A percentile compares a stretch with the other conserved stretches of the same genome.
Evolutionary conservation across 2,329 filamentous ascomycete genomes (phyloP).

Genomic region (Orbilia brochopaga): DNA sequence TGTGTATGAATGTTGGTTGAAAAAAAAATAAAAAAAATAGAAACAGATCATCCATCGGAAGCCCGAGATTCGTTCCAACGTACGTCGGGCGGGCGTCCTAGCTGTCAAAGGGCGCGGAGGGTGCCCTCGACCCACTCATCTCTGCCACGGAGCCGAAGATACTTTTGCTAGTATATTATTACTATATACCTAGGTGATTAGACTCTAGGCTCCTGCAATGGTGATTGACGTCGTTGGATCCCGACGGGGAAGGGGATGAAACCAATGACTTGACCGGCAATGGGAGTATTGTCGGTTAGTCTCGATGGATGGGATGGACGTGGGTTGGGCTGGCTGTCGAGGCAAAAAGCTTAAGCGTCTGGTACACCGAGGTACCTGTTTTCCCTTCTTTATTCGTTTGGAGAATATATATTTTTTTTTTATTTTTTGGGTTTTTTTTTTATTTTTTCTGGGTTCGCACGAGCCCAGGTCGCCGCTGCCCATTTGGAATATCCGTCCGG

Average conservation of each 20-base stretch:
- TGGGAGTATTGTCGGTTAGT: too few relatives aligned
- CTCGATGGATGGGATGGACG: not conserved
- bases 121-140: slow-evolving; percentile 44
- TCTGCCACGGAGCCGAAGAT: too few relatives aligned
- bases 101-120: slow-evolving; percentile 25
- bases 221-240: slow-evolving; percentile 49
- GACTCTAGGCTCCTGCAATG: slow-evolving; percentile 2
- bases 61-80: not conserved
- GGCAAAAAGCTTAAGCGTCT: slow-evolving; percentile 32
- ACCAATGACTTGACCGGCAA: slow-evolving; percentile 17
- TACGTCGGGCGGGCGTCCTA: slow-evolving; percentile 29
- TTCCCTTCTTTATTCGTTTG: too few relatives aligned
- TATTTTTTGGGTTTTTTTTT: slow-evolving; percentile 7
- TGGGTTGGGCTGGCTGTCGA: slow-evolving; percentile 10
- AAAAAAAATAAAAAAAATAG: slow-evolving; percentile 30
- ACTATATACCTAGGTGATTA: too few relatives aligned
- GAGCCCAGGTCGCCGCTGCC: slow-evolving; percentile 45
- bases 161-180: too few relatives aligned
- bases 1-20: too few relatives aligned
- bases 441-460: slow-evolving; percentile 13
- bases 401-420: slow-evolving; percentile 31
- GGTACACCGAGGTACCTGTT: slow-evolving; percentile 48
- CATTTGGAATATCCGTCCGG: slow-evolving; percentile 51
- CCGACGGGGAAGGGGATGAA: slow-evolving; percentile 49
- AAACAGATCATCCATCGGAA: slow-evolving; percentile 23